phyloP scores from a whole-genome alignment of 768 basidiomycete species.

The Daedaleopsis nitida region DNA sequence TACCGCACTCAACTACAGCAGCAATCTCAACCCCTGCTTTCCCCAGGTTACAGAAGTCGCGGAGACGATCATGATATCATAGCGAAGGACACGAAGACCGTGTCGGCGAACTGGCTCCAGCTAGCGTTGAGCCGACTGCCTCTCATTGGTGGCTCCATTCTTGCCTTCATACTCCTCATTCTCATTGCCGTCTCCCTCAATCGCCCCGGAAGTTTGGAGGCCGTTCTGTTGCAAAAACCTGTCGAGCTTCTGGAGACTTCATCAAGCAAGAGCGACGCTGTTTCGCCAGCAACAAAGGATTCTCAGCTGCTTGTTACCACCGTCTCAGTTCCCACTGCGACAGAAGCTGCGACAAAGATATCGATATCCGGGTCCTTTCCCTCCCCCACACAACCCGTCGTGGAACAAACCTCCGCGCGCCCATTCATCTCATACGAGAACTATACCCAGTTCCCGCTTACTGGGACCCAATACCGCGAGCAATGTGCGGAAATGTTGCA shows the following conservation, averaged over 20 bases:
- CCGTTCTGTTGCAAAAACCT: conserved; percentile 11
- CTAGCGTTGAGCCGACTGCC: conserved; percentile 31
- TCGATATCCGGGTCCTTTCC: conserved; percentile 3
- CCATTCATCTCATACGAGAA: conserved; percentile 53
- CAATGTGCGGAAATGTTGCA: conserved; percentile 56
- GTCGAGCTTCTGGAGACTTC: conserved; percentile 10
- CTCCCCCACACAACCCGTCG: conserved; percentile 20
- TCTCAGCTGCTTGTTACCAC: not conserved
- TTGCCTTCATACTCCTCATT: conserved; percentile 50
- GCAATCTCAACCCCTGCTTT: conserved; percentile 49
- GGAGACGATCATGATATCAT: conserved; percentile 42
- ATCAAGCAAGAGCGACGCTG: conserved; percentile 2
- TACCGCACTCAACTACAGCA: conserved; percentile 23
- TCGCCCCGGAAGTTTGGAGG: conserved; percentile 39
- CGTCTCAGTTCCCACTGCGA: not conserved
- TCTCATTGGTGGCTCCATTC: conserved; percentile 46
- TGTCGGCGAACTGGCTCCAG: conserved; percentile 8
- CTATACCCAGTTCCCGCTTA: conserved; percentile 60
- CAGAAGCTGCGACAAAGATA: not conserved
- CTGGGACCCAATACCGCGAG: conserved; percentile 52
- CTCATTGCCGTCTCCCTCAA: conserved; percentile 50
- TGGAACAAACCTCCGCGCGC: conserved; percentile 21
- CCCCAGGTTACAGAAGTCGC: conserved; percentile 44
- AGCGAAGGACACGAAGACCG: conserved; percentile 8
- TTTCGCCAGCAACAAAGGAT: conserved; percentile 13